Evolutionary conservation across 129 eudicot genomes (phyloP).

Genomic region (Artemisia annua): DNA sequence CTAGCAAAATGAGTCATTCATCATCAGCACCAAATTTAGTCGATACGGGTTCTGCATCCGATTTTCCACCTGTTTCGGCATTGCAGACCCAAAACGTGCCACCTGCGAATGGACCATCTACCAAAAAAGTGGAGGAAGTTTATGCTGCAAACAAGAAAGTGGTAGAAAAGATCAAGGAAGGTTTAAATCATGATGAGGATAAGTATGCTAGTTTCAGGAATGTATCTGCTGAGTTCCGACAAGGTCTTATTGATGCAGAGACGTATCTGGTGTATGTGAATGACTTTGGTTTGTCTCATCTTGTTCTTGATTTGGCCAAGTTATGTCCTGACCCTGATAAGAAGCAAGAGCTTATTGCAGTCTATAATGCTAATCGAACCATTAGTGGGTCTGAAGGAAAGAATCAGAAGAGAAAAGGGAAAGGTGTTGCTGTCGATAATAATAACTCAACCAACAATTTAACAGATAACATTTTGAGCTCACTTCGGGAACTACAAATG

Average conservation of each 20-base stretch:
- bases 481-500: conserved; percentile 62
- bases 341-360: conserved; percentile 70
- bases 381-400: conserved; percentile 28
- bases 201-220: conserved; percentile 67
- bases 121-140: conserved; percentile 45
- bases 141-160: conserved; percentile 80
- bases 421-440: conserved; percentile 33
- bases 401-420: conserved; percentile 48
- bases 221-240: conserved; percentile 70
- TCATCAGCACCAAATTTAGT: conserved; percentile 80
- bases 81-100: conserved; percentile 43
- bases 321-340: conserved; percentile 75
- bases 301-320: conserved; percentile 80
- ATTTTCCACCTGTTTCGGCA: conserved; percentile 89
- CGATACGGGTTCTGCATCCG: conserved; percentile 41
- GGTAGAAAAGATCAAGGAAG: conserved; percentile 73
- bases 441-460: conserved; percentile 52
- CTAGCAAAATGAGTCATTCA: conserved; percentile 57
- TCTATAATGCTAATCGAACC: conserved; percentile 53
- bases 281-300: conserved; percentile 91
- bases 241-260: conserved; percentile 65
- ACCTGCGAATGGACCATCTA: conserved; percentile 32
- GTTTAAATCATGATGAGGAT: conserved; percentile 59
- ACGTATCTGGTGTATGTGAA: conserved; percentile 68
- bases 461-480: conserved; percentile 50